These are phyloP conservation scores for Brassica cretica DNA, from an alignment of 345 rosid species.

Conservation along the genomic window DNA sequence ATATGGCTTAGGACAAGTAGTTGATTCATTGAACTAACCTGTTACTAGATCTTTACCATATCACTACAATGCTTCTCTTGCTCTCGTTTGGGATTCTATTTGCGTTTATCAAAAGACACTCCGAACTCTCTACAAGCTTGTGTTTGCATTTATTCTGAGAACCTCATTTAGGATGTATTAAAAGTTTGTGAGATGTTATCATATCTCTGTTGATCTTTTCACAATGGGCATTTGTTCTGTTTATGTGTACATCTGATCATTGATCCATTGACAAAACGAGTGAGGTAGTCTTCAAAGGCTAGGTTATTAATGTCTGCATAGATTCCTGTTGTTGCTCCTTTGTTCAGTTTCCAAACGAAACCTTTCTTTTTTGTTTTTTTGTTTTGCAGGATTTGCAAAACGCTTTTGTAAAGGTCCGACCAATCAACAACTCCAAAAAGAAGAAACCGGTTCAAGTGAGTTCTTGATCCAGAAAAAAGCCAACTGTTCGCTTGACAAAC, in stretches of 20 bases:
- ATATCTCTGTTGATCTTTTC: not conserved
- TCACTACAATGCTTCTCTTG: slow-evolving; percentile 9
- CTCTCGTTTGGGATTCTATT: slow-evolving; percentile 1
- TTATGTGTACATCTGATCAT: not conserved
- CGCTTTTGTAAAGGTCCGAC: slow-evolving; percentile 41
- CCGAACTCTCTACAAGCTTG: not conserved
- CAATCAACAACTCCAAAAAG: slow-evolving; percentile 39
- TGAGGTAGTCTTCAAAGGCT: not conserved
- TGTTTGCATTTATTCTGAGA: not conserved
- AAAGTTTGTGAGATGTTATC: not conserved
- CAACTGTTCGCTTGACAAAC: slow-evolving; percentile 4
- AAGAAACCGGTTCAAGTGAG: slow-evolving; percentile 28
- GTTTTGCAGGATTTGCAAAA: slow-evolving; percentile 37
- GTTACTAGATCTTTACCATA: not conserved
- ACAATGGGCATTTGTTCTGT: not conserved
- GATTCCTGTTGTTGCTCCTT: not conserved
- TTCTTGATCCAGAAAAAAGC: slow-evolving; percentile 12
- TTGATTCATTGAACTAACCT: not conserved
- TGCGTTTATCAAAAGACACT: not conserved
- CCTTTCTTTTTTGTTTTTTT: not conserved
- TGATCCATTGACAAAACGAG: not conserved
- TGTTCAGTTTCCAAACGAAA: slow-evolving; percentile 1
- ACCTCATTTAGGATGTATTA: not conserved
- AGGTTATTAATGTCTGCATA: not conserved
- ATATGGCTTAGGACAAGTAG: not conserved